These are phyloP conservation scores for Stenogyne calaminthoides DNA, from an alignment of 305 asterid genomes.

Conservation along the genomic window DNA sequence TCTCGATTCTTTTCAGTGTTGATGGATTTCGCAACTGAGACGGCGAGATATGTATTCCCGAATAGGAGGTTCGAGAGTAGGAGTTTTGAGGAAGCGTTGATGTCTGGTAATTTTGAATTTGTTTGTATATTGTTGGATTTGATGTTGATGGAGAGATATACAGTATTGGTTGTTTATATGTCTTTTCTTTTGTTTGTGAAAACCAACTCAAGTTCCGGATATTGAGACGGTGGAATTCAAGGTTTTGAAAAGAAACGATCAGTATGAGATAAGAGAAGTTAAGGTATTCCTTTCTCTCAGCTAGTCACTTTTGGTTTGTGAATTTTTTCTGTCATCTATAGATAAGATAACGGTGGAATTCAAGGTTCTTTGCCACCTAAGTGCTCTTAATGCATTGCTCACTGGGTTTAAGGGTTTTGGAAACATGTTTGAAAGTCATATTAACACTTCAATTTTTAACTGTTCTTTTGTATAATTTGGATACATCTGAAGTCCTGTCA, in stretches of 20 bases:
- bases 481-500: no score
- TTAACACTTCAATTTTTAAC: no score
- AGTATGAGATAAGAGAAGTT: slow-evolving; percentile 80
- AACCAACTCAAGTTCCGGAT: slow-evolving; percentile 60
- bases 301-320: slow-evolving; percentile 3
- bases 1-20: slow-evolving; percentile 45
- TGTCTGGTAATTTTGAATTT: slow-evolving; percentile 61
- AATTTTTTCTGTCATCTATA: not conserved
- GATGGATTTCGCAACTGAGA: slow-evolving; percentile 64
- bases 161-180: slow-evolving; percentile 6
- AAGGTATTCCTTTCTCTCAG: slow-evolving; percentile 50
- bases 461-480: no score
- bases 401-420: no score
- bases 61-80: slow-evolving; percentile 61
- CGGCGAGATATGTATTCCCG: slow-evolving; percentile 64
- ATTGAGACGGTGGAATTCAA: slow-evolving; percentile 78
- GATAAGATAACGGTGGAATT: not conserved
- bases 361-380: no score
- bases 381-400: not conserved
- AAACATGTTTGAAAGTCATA: no score
- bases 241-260: slow-evolving; percentile 56
- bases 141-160: not conserved
- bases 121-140: not conserved
- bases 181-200: not conserved
- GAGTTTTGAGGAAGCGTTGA: slow-evolving; percentile 77